These are phyloP conservation scores for Colletotrichum cereale DNA, from an alignment of 2,329 filamentous ascomycete species.

Conservation along the genomic window DNA sequence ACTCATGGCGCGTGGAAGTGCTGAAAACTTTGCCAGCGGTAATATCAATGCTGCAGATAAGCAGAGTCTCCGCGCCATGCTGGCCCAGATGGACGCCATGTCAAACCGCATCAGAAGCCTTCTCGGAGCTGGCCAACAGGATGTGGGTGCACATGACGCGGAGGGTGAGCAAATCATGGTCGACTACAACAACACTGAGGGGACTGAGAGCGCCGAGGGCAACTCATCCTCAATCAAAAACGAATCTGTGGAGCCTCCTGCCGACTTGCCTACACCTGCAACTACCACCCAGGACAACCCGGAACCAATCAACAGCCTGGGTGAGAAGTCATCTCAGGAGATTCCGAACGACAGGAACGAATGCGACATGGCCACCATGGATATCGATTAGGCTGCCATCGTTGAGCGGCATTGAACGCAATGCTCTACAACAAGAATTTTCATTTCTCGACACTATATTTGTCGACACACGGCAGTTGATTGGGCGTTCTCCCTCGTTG, in stretches of 20 bases:
- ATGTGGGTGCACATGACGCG: neutral
- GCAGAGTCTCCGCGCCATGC: slow-evolving; percentile 61
- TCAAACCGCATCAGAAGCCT: slow-evolving; percentile 56
- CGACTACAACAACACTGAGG: slow-evolving; percentile 32
- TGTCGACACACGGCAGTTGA: neutral
- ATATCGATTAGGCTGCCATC: slow-evolving; percentile 50
- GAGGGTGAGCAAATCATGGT: slow-evolving; percentile 1
- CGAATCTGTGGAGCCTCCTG: slow-evolving; percentile 35
- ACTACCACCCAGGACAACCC: slow-evolving; percentile 47
- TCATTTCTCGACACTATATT: neutral
- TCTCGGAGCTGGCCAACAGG: slow-evolving; percentile 46
- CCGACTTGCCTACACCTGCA: slow-evolving; percentile 39
- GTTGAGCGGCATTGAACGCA: neutral
- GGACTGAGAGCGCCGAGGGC: slow-evolving; percentile 22
- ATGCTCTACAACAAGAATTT: neutral
- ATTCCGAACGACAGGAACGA: slow-evolving; percentile 38
- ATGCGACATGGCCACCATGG: slow-evolving; percentile 54
- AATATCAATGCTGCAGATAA: slow-evolving; percentile 58
- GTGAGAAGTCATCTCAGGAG: slow-evolving; percentile 43
- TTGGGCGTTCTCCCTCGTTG: neutral
- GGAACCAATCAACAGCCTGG: slow-evolving; percentile 40
- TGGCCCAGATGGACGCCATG: slow-evolving; percentile 61
- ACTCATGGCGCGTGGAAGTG: slow-evolving; percentile 62
- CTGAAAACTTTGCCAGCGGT: slow-evolving; percentile 56
- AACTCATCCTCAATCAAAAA: slow-evolving; percentile 24